Evolutionary conservation across 2,329 filamentous ascomycete genomes (phyloP).

Genomic region (Ophiostoma himal-ulmi): DNA sequence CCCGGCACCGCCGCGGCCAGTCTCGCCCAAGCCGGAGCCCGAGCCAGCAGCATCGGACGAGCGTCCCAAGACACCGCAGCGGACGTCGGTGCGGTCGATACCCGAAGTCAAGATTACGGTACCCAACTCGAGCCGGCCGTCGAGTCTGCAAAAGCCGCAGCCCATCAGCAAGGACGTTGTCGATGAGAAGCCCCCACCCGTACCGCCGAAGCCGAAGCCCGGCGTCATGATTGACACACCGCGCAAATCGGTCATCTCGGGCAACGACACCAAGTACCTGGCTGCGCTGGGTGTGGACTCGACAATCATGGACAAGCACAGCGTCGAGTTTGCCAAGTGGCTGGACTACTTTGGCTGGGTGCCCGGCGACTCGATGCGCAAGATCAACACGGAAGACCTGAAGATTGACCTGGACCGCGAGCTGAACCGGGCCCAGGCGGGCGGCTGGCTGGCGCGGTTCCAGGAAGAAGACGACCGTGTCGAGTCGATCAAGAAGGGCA

Average conservation of each 20-base stretch:
- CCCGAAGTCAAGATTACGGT: constrained; percentile 56
- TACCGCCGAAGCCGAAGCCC: constrained; percentile 25
- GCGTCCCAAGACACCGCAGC: constrained; percentile 32
- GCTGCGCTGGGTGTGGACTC: constrained; percentile 72
- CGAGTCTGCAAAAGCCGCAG: constrained; percentile 35
- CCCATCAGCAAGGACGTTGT: constrained; percentile 23
- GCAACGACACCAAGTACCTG: constrained; percentile 74
- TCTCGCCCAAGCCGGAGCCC: constrained; percentile 35
- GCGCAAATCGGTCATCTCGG: constrained; percentile 57
- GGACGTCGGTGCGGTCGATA: constrained; percentile 43
- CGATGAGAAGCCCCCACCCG: constrained; percentile 32
- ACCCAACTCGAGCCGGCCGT: constrained; percentile 39
- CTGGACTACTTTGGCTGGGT: constrained; percentile 88
- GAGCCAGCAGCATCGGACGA: constrained; percentile 27
- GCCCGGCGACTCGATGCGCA: constrained; percentile 64
- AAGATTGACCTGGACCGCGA: constrained; percentile 80
- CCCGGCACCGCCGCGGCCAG: constrained; percentile 60
- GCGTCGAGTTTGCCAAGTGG: constrained; percentile 73
- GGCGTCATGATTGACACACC: constrained; percentile 33
- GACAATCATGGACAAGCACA: constrained; percentile 66
- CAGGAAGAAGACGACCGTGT: constrained; percentile 88
- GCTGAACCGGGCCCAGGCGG: constrained; percentile 83
- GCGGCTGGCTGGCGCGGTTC: constrained; percentile 80
- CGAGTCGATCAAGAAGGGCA: constrained; percentile 74
- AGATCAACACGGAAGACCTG: constrained; percentile 71